These are phyloP conservation scores for Penicillium capsulatum DNA, from an alignment of 2,329 filamentous ascomycete genomes.

Conservation along the genomic window DNA sequence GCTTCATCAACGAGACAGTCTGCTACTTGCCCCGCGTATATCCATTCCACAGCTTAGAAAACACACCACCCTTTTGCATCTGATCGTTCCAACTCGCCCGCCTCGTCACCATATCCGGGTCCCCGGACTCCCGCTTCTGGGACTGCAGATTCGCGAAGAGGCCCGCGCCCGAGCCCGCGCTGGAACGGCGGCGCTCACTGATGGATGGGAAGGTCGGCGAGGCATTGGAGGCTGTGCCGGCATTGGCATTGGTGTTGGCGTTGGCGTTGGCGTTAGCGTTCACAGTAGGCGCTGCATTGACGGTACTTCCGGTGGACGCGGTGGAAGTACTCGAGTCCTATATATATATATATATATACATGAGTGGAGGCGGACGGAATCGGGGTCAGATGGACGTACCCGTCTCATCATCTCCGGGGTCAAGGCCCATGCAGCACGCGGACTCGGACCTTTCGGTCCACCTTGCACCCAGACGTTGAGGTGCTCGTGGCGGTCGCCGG, in stretches of 20 bases:
- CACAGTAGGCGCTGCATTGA: background rate
- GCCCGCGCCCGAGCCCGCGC: conserved; percentile 17
- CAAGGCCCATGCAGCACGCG: conserved; percentile 22
- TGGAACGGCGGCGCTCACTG: conserved; percentile 28
- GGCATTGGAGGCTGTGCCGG: conserved; percentile 12
- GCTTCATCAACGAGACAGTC: no score
- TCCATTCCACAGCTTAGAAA: conserved; percentile 42
- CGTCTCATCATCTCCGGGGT: conserved; percentile 12
- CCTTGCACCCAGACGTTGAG: conserved; percentile 36
- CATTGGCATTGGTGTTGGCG: background rate
- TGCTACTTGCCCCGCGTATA: conserved; percentile 34
- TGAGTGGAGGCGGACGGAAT: no score
- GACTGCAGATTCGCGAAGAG: conserved; percentile 37
- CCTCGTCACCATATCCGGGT: conserved; percentile 35
- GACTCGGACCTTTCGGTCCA: conserved; percentile 24
- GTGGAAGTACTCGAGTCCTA: conserved; percentile 31
- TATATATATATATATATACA: no score
- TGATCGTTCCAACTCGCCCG: conserved; percentile 46
- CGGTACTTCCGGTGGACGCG: conserved; percentile 16
- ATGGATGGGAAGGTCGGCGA: conserved; percentile 13
- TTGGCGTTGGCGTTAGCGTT: background rate
- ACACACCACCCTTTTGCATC: conserved; percentile 34
- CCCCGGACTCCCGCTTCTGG: conserved; percentile 43
- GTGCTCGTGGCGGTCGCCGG: conserved; percentile 35
- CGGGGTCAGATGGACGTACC: no score